These are phyloP conservation scores for Komagataella populi DNA, from an alignment of 805 yeast genomes.

Conservation along the genomic window DNA sequence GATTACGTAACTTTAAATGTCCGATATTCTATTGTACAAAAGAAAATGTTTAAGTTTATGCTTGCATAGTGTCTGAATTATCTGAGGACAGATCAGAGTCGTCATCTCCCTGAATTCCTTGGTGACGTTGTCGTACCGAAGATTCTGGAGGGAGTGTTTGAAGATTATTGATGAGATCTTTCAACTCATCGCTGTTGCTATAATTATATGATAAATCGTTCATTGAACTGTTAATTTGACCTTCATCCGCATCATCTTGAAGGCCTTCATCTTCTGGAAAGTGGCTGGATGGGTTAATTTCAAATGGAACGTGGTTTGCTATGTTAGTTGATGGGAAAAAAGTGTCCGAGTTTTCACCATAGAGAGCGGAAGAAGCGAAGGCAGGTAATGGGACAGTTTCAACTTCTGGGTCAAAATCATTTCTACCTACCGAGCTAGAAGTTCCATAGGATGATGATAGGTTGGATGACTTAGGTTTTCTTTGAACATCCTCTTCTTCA, in stretches of 20 bases:
- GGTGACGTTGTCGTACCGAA: neutral
- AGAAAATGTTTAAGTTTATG: neutral
- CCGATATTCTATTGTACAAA: neutral
- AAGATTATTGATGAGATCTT: constrained; percentile 50
- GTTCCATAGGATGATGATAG: neutral
- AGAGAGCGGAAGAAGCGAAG: neutral
- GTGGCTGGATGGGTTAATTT: neutral
- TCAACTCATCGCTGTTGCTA: constrained; percentile 32
- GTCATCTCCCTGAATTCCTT: neutral
- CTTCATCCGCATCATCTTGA: neutral
- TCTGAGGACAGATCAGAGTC: neutral
- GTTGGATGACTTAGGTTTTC: neutral
- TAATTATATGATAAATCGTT: neutral
- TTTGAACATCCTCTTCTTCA: neutral
- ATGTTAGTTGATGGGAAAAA: neutral
- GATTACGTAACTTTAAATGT: neutral
- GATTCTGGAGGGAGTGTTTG: constrained; percentile 54
- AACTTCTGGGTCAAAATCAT: neutral
- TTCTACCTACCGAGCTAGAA: neutral
- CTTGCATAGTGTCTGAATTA: neutral
- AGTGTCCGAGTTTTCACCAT: neutral
- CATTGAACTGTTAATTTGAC: neutral
- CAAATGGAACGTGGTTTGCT: neutral
- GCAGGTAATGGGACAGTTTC: neutral
- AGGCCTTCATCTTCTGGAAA: neutral